Evolutionary conservation across 1,284 basidiomycete species (phyloP).

Genomic region (Cutaneotrichosporon spelunceum): DNA sequence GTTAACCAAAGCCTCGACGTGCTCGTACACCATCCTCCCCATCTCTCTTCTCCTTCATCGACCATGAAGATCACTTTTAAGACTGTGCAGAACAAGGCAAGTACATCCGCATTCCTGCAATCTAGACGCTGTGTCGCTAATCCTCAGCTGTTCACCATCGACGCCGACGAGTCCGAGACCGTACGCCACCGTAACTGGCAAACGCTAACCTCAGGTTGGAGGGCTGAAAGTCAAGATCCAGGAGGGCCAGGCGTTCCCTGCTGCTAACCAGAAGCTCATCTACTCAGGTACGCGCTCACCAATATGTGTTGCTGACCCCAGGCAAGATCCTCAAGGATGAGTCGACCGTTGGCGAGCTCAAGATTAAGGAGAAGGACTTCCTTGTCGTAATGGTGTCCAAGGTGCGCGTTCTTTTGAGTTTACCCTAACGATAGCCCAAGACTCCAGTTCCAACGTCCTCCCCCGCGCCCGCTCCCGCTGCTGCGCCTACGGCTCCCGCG

Average conservation of each 20-base stretch:
- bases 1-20: not conserved
- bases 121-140: constrained; percentile 12
- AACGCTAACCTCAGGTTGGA: constrained; percentile 54
- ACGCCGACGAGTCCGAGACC: constrained; percentile 72
- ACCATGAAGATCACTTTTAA: constrained; percentile 90
- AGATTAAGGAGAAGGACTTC: constrained; percentile 99
- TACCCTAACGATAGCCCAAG: constrained; percentile 38
- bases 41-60: constrained; percentile 16
- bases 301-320: constrained; percentile 42
- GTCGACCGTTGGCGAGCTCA: constrained; percentile 81
- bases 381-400: constrained; percentile 97
- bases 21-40: not conserved
- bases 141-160: constrained; percentile 63
- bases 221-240: constrained; percentile 83
- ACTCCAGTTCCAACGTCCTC: constrained; percentile 46
- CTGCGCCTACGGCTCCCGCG: constrained; percentile 40
- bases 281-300: constrained; percentile 66
- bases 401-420: constrained; percentile 48
- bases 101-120: constrained; percentile 76
- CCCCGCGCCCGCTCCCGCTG: constrained; percentile 43
- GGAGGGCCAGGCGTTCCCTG: constrained; percentile 60
- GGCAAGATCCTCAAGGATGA: constrained; percentile 90
- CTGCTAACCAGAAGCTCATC: constrained; percentile 91
- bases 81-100: constrained; percentile 85
- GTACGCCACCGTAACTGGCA: constrained; percentile 37